Conservation (phyloP, 495 filamentous ascomycete species). For the Penicillium dipodomyicola region DNA sequence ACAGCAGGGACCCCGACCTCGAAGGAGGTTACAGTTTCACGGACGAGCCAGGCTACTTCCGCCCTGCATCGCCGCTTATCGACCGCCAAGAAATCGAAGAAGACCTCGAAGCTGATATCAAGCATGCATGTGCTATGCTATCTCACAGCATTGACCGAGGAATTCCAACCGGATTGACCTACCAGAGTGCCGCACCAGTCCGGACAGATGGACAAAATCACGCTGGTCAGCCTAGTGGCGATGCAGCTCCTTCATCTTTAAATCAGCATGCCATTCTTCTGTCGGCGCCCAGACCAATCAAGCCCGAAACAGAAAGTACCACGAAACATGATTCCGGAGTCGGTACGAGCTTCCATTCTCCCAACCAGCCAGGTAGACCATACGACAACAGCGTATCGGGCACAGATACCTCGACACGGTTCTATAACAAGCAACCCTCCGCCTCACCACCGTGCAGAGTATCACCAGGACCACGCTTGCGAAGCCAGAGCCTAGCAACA, state of each 20-base stretch:
- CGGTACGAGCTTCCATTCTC: conserved; percentile 8
- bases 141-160: conserved; percentile 29
- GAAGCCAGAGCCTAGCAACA: conserved; percentile 15
- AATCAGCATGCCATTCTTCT: background rate
- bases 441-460: conserved; percentile 9
- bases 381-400: conserved; percentile 6
- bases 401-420: conserved; percentile 12
- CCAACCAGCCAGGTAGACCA: conserved; percentile 1
- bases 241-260: background rate
- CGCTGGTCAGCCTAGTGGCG: background rate
- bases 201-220: background rate
- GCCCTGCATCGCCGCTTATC: conserved; percentile 22
- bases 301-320: conserved; percentile 1
- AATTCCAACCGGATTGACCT: conserved; percentile 20
- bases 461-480: conserved; percentile 7
- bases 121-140: conserved; percentile 25
- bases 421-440: conserved; percentile 21
- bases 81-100: conserved; percentile 23
- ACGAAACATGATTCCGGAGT: conserved; percentile 12
- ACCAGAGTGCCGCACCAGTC: conserved; percentile 7
- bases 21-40: conserved; percentile 23
- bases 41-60: conserved; percentile 26
- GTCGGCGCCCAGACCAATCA: background rate
- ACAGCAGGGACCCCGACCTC: conserved; percentile 9
- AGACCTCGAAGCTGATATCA: conserved; percentile 25